Base-by-base conservation (phyloP, 768 basidiomycete genomes). In the Lentinula aciculospora region DNA sequence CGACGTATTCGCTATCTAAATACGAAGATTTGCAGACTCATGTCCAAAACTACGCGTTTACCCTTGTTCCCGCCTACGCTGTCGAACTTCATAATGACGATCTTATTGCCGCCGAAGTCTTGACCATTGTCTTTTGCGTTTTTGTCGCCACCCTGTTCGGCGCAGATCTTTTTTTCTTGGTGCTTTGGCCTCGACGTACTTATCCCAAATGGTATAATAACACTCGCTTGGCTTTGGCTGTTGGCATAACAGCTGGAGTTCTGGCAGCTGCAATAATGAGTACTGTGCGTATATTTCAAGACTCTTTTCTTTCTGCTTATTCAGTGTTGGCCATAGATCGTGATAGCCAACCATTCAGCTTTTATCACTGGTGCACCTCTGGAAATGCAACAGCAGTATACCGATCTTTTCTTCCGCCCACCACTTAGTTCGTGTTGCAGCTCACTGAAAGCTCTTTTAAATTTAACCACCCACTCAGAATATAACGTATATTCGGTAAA, bases 111-210 rank as follows among this genome's bases (percentile, higher is more conserved):
- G 64, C 69, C 1, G 64, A 68, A 25, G 64, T 64, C 9, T 32
- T 66, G 37, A 72, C 71, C 25, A 73, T 73, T 53, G 66, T 73
- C 8, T 72, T 72, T 56, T 68, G 68, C 47, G 69, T 72, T 8
- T 50, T 73, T n/a, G 72, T 73, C 10, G 70, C 72, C 1, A 72
- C 69, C 1, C 19, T 74, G 7, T 73, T 73, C 56, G 70, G 72
- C 12, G 66, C 71, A 7, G 74, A 75, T 44, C 70, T 69, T 40
- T 74, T 74, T 62, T 70, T 75, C 51, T 65, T 75, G 3, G 55
- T 73, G 2, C 69, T 74, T 37, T 75, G 67, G 65, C 74, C 72
- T 1, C 40, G 61, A 39, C 61, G 68, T 31, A 57, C 44, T 25
- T 74, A 74, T 48, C 72, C 72, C 1, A 31, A 29, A n/a, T 72